These are phyloP conservation scores for Phytopythium sindhum DNA, from an alignment of 352 stramenopile species.

Conservation along the genomic window DNA sequence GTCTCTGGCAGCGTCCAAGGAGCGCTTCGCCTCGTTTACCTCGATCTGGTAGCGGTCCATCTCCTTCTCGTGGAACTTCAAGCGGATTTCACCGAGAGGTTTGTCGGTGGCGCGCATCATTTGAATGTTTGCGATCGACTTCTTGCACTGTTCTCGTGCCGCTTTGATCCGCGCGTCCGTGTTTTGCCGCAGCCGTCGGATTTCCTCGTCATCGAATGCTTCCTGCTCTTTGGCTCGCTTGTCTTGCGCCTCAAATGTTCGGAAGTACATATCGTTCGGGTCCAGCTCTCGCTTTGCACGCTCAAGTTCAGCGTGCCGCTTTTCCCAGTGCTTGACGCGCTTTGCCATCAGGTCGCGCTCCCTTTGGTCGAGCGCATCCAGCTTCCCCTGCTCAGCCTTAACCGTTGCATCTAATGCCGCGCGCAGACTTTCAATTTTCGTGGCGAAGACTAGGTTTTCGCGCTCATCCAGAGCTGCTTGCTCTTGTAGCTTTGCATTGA, in stretches of 20 bases:
- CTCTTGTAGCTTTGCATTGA: constrained; percentile 31
- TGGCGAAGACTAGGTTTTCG: constrained; percentile 50
- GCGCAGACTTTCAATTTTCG: constrained; percentile 41
- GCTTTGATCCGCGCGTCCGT: constrained; percentile 39
- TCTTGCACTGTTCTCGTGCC: constrained; percentile 35
- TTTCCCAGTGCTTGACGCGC: constrained; percentile 57
- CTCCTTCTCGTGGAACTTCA: constrained; percentile 65
- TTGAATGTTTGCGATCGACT: constrained; percentile 30
- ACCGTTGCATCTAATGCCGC: constrained; percentile 30
- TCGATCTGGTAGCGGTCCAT: constrained; percentile 41
- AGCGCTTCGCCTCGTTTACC: constrained; percentile 42
- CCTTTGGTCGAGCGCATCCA: constrained; percentile 45
- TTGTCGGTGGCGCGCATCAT: constrained; percentile 35
- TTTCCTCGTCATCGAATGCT: constrained; percentile 49
- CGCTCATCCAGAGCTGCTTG: constrained; percentile 23
- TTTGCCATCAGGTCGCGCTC: constrained; percentile 44
- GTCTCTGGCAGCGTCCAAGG: constrained; percentile 48
- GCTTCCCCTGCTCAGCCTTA: constrained; percentile 50
- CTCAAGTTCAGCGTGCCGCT: constrained; percentile 58
- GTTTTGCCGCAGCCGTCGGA: constrained; percentile 36
- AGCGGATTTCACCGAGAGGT: constrained; percentile 43
- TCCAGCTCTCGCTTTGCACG: constrained; percentile 71
- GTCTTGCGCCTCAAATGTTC: constrained; percentile 57
- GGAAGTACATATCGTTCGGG: constrained; percentile 77
- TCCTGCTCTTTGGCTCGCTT: constrained; percentile 54